phyloP scores from a whole-genome alignment of 225 moss, liverwort and hornwort genomes.

The Pseudisothecium myosuroides region DNA sequence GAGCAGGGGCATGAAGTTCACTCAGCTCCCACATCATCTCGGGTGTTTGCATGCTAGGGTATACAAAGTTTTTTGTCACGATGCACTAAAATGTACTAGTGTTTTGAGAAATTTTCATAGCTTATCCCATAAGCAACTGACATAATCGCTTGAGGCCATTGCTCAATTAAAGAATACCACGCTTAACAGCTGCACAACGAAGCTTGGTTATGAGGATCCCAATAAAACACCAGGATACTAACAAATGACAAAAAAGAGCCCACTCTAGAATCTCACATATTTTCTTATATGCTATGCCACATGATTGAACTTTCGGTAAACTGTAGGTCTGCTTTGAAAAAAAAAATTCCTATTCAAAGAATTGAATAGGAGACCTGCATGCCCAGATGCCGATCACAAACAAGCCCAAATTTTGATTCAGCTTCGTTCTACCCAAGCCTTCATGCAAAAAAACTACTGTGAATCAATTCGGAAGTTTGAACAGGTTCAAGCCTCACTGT shows the following conservation, averaged over 20 bases:
- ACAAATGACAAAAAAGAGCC: background rate
- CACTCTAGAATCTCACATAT: background rate
- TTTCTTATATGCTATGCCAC: background rate
- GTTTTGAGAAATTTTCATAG: background rate
- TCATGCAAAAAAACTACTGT: background rate
- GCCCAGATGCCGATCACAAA: background rate
- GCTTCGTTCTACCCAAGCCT: background rate
- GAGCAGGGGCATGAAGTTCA: background rate
- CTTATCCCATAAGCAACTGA: background rate
- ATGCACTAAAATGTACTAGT: background rate
- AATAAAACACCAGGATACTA: background rate
- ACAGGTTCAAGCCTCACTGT: background rate
- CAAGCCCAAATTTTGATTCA: background rate
- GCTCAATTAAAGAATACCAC: background rate
- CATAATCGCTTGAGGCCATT: background rate
- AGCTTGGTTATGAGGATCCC: background rate
- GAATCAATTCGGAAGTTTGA: background rate
- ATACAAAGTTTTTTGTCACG: background rate
- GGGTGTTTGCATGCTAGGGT: background rate
- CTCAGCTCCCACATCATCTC: background rate
- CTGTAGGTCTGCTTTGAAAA: background rate
- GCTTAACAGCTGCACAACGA: background rate
- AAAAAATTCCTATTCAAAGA: background rate
- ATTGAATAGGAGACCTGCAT: background rate
- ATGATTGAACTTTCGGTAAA: background rate